Percentiles rank a stretch among this genome's conserved stretches.
Evolutionary conservation across 2,329 filamentous ascomycete species (phyloP).

Genomic region (Parafenestella ontariensis): DNA sequence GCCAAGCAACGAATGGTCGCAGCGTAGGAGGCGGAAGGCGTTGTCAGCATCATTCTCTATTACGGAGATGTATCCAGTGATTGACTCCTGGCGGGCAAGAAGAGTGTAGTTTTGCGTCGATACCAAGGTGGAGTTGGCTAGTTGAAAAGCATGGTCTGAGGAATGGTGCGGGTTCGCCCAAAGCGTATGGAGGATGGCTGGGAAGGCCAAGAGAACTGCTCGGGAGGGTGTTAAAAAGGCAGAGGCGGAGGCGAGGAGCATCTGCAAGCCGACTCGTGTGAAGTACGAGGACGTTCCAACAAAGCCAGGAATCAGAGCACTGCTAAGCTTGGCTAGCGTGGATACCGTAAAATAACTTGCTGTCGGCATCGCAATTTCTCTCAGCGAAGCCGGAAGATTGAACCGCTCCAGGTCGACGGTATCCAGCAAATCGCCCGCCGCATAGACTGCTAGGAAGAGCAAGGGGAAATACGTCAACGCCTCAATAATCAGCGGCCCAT

Average conservation of each 20-base stretch:
- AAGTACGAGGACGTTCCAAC: slow-evolving; percentile 70
- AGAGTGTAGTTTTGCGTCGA: slow-evolving; percentile 72
- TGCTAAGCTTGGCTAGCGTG: slow-evolving; percentile 52
- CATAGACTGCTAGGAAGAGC: slow-evolving; percentile 50
- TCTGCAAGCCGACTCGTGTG: slow-evolving; percentile 75
- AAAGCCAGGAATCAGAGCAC: slow-evolving; percentile 53
- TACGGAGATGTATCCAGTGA: slow-evolving; percentile 92
- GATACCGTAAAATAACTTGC: slow-evolving; percentile 71
- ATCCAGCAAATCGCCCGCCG: slow-evolving; percentile 64
- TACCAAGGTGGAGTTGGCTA: slow-evolving; percentile 70
- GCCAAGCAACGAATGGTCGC: slow-evolving; percentile 91
- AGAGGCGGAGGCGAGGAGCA: slow-evolving; percentile 71
- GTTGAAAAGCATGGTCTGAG: slow-evolving; percentile 64
- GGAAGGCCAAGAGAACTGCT: slow-evolving; percentile 70
- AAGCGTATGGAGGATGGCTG: slow-evolving; percentile 74
- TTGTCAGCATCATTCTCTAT: slow-evolving; percentile 72
- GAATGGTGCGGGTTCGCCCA: slow-evolving; percentile 77
- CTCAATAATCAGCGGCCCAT: slow-evolving; percentile 80
- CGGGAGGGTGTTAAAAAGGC: slow-evolving; percentile 72
- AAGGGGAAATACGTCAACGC: slow-evolving; percentile 69
- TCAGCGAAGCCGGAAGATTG: slow-evolving; percentile 63
- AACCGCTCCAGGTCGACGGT: slow-evolving; percentile 63
- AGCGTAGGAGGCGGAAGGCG: slow-evolving; percentile 82
- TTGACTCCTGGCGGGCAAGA: slow-evolving; percentile 81
- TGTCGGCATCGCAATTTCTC: slow-evolving; percentile 70